phyloP scores from a whole-genome alignment of 495 filamentous ascomycete species.

The Talaromyces stipitatus region DNA sequence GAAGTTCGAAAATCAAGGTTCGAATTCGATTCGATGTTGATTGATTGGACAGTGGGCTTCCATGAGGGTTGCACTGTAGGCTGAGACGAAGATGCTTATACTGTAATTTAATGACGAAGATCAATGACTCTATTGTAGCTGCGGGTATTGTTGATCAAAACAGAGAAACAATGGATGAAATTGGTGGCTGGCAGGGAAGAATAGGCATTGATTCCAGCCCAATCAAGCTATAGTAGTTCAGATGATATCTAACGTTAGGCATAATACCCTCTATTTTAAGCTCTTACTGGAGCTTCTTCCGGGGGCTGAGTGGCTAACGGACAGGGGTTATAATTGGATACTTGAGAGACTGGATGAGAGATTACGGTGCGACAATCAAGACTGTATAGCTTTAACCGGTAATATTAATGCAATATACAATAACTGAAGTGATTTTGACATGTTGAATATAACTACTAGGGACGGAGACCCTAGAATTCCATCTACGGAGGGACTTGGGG shows the following conservation, averaged over 20 bases:
- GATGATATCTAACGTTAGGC: background rate
- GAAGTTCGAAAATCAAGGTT: too few species aligned
- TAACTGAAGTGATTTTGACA: too few species aligned
- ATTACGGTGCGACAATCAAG: background rate
- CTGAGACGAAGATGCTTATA: too few species aligned
- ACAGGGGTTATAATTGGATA: background rate
- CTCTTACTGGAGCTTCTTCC: background rate
- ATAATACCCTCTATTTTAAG: background rate
- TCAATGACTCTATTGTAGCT: background rate
- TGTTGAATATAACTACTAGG: too few species aligned
- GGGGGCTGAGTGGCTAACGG: background rate
- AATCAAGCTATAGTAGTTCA: background rate
- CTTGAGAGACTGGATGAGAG: too few species aligned
- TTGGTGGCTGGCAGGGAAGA: background rate
- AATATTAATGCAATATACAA: too few species aligned
- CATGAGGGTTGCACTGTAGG: too few species aligned
- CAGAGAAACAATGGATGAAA: background rate
- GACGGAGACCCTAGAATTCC: too few species aligned
- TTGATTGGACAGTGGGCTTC: too few species aligned
- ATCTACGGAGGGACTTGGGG: too few species aligned
- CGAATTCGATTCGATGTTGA: too few species aligned
- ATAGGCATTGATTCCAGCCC: background rate
- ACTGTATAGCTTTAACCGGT: background rate
- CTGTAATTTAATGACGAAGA: background rate
- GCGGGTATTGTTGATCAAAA: background rate